Base-by-base conservation (phyloP, 331 rosid genomes). In the Prunus yedoensis region DNA sequence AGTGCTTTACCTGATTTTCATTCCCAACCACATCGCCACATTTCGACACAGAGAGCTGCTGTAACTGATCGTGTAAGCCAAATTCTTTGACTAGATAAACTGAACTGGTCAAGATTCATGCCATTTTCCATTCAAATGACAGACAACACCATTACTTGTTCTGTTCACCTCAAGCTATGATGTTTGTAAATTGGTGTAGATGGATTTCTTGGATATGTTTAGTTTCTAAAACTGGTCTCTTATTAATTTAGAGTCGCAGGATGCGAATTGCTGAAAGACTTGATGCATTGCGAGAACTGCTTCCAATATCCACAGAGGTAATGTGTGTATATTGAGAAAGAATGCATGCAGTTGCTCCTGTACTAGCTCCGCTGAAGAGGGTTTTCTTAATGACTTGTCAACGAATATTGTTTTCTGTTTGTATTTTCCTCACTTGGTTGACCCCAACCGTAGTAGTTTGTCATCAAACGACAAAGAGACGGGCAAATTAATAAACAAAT, bases 271-370 rank as follows among this genome's bases (percentile, higher is more conserved):
- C 87, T 81, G 94, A 90, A 32, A 91, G 80, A 74, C 78, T 94
- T 61, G 74, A 79, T 56, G 88, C 96, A 17, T 83, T 94, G 74
- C 93, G 82, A 51, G 83, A 86, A 66, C 83, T 94, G 82, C 97
- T 94, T 73, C 97, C 98, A 63, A 70, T 78, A 77, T 81, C 89
- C 73, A 73, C 76, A 25, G 85, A 83, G 97, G 98, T 94, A 85
- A 80, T 68, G 25, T 65, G 30, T 38, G 35, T 77, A 46, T 38
- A 63, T 27, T 27, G 38, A 60, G 12, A 58, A 35, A 2, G 25
- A 8, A 73, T 27, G 68, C 21, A 25, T 59, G n/a, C 27, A 25
- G 38, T 14, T 71, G 66, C 66, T 45, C 57, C 5, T 66, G 54
- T 38, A n/a, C 68, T 65, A 65, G 9, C 43, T 35, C 43, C n/a